A percentile compares a stretch with the other conserved stretches of the same genome.
phyloP scores from a whole-genome alignment of 1,284 basidiomycete species.

The Cutaneotrichosporon mucoides region DNA sequence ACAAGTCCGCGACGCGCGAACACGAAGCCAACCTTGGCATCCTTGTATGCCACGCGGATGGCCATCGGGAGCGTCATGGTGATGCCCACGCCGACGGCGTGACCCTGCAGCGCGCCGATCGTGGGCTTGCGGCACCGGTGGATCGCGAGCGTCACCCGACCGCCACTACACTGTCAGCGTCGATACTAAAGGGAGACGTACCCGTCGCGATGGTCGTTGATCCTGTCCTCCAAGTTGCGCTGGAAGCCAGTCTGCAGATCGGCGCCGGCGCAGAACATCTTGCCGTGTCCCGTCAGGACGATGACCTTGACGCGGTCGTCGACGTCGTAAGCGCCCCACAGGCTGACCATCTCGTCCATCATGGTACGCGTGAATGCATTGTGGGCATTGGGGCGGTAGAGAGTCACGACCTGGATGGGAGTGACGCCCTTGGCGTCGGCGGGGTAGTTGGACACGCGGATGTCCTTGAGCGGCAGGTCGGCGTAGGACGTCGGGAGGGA shows the following conservation, averaged over 20 bases:
- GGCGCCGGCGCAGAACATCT: constrained; percentile 21
- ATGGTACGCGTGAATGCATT: constrained; percentile 20
- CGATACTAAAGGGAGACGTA: background rate
- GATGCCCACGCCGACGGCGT: constrained; percentile 19
- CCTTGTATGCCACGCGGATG: constrained; percentile 18
- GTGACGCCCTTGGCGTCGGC: constrained; percentile 16
- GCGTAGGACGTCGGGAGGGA: constrained; percentile 7
- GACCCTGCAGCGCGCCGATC: constrained; percentile 16
- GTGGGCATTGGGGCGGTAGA: constrained; percentile 17
- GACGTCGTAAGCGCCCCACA: constrained; percentile 9
- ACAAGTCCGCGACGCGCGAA: constrained; percentile 21
- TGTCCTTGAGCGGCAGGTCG: constrained; percentile 1
- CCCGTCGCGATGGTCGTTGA: constrained; percentile 17
- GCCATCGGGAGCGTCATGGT: constrained; percentile 19
- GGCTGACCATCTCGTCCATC: constrained; percentile 13
- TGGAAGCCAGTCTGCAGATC: constrained; percentile 18
- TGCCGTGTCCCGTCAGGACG: constrained; percentile 15
- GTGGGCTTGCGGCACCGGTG: constrained; percentile 20
- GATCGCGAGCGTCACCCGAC: constrained; percentile 14
- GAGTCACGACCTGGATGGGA: constrained; percentile 20
- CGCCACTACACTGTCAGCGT: constrained; percentile 12
- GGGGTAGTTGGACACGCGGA: constrained; percentile 16
- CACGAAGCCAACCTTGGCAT: constrained; percentile 18
- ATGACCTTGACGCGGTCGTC: constrained; percentile 22
- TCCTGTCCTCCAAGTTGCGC: constrained; percentile 1